phyloP scores from a whole-genome alignment of 306 rosid species.

The Acacia acuminata region DNA sequence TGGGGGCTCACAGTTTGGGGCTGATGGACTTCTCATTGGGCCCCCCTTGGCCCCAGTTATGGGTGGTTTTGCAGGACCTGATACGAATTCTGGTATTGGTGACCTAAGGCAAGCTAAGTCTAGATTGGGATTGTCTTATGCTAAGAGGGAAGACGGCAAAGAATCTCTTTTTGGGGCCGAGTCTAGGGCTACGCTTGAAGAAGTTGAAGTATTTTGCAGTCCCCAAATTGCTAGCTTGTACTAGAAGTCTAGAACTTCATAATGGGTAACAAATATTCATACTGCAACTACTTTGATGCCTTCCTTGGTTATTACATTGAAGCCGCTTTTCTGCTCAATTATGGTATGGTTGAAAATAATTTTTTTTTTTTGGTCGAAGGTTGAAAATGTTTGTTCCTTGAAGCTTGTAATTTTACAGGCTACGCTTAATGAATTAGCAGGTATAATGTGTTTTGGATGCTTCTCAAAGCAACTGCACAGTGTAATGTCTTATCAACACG shows the following conservation, averaged over 20 bases:
- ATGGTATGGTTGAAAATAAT: not conserved
- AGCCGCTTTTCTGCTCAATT: not conserved
- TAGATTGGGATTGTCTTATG: constrained; percentile 84
- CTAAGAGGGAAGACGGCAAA: constrained; percentile 85
- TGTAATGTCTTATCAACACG: constrained; percentile 39
- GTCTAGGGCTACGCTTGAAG: constrained; percentile 61
- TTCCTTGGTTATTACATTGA: not conserved
- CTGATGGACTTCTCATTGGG: constrained; percentile 73
- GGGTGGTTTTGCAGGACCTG: constrained; percentile 62
- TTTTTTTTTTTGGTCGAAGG: too few species aligned
- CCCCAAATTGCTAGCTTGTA: constrained; percentile 93
- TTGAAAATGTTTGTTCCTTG: constrained; percentile 27
- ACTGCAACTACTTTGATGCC: not conserved
- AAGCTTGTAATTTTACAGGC: constrained; percentile 13
- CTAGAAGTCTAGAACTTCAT: constrained; percentile 32
- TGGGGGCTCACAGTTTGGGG: constrained; percentile 89
- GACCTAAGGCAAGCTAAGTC: constrained; percentile 83
- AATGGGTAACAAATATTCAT: constrained; percentile 5
- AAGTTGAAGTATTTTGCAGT: constrained; percentile 83
- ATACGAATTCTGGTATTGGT: constrained; percentile 55
- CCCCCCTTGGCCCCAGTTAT: constrained; percentile 54
- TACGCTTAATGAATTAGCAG: constrained; percentile 16
- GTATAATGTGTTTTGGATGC: constrained; percentile 38
- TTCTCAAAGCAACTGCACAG: constrained; percentile 31
- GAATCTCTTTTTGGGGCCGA: constrained; percentile 84